Evolutionary conservation across 2,329 filamentous ascomycete genomes (phyloP), one percentile per base, ranked within the genome.

Genomic region (Thelonectria rubi): DNA sequence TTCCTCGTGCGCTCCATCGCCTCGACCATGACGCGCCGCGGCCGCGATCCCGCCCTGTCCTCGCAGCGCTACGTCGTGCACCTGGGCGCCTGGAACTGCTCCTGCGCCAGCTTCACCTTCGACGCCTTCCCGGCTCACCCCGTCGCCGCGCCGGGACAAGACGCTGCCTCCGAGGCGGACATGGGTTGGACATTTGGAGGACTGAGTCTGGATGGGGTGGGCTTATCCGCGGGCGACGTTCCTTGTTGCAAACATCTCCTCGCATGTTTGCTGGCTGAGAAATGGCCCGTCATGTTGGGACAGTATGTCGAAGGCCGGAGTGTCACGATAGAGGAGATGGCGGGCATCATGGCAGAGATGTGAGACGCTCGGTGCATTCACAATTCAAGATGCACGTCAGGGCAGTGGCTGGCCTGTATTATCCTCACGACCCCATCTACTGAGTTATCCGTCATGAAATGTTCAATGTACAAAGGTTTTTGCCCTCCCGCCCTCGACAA

Each of bases 201-300:
- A 0, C 52, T 83, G 54, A 81, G 79, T 58, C 50, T 77, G 3
- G 79, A 81, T 58, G 73, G 76, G 1, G 43, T 61, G 6, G 68
- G 64, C 2, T 72, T 66, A 7, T 70, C 69, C 3, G 72, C 64
- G 1, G 72, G 68, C 10, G 72, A 77, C 39, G 78, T 84, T 60
- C 85, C 87, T 69, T 91, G 78, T 57, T 99, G 94, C 75, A 97
- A 97, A 78, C 94, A 99, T 77, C 77, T 98, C 5, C 84, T 98
- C 15, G 94, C 94, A 1, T 96, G 92, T 75, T 77, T 94, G 42
- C 75, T 98, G 57, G 89, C 84, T 6, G 89, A 92, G 74, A 81
- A 82, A 48, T 94, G 91, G 80, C 74, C 73, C 0, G 75, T 65
- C 3, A 75, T 88, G 26, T 84, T 95, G 67, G 84, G 81, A 5